Evolutionary conservation across 495 filamentous ascomycete species (phyloP).

Genomic region (Penicillium riverlandense): DNA sequence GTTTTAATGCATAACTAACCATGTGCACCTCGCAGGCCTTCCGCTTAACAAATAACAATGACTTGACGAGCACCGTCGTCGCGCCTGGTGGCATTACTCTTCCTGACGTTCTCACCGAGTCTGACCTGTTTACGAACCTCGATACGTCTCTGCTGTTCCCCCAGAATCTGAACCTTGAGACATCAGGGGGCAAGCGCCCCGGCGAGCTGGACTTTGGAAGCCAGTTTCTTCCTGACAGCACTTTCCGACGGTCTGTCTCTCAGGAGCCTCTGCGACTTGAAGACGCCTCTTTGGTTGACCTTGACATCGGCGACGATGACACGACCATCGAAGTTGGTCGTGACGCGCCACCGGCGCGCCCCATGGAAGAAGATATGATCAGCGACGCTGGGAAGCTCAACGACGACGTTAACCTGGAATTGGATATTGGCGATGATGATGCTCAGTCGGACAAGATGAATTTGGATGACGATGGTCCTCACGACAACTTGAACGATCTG

Average conservation of each 20-base stretch:
- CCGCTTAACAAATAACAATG: slow-evolving; percentile 70
- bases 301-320: slow-evolving; percentile 48
- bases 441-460: slow-evolving; percentile 37
- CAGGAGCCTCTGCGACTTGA: slow-evolving; percentile 43
- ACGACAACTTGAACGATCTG: slow-evolving; percentile 24
- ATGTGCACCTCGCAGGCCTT: slow-evolving; percentile 50
- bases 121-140: slow-evolving; percentile 72
- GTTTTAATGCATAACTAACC: slow-evolving; percentile 17
- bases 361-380: slow-evolving; percentile 65
- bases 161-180: slow-evolving; percentile 52
- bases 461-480: slow-evolving; percentile 18
- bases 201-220: slow-evolving; percentile 52
- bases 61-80: slow-evolving; percentile 63
- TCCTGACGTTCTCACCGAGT: slow-evolving; percentile 82
- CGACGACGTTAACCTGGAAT: slow-evolving; percentile 34
- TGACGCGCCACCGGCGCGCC: slow-evolving; percentile 61
- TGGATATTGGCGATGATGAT: slow-evolving; percentile 50
- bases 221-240: slow-evolving; percentile 62
- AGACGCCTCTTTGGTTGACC: slow-evolving; percentile 42
- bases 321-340: slow-evolving; percentile 76
- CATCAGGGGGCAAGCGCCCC: slow-evolving; percentile 48
- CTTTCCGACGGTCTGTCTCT: slow-evolving; percentile 40
- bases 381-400: slow-evolving; percentile 53
- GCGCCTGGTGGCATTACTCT: slow-evolving; percentile 66
- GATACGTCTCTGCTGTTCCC: slow-evolving; percentile 69